Evolutionary conservation across 1,284 basidiomycete species (phyloP).

Genomic region (Fomitopsis betulina): DNA sequence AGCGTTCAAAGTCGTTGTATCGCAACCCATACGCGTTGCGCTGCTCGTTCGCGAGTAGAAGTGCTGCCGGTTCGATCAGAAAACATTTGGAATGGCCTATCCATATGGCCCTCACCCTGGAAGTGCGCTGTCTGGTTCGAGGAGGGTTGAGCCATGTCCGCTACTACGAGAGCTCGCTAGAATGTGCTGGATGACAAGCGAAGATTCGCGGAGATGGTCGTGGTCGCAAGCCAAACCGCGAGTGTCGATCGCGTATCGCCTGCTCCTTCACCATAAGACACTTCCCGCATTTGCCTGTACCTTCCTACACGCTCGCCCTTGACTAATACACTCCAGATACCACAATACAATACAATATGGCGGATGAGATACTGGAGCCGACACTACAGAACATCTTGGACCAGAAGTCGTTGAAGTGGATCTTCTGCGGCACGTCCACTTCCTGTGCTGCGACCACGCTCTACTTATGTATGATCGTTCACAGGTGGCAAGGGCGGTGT

Average conservation of each 20-base stretch:
- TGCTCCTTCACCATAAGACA: not conserved
- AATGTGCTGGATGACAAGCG: constrained; percentile 16
- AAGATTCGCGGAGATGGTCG: constrained; percentile 25
- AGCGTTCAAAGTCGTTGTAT: constrained; percentile 83
- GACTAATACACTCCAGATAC: not conserved
- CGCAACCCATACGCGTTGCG: constrained; percentile 88
- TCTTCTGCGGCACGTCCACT: constrained; percentile 79
- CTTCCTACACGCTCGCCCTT: not conserved
- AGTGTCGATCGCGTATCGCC: not conserved
- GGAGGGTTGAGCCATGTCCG: constrained; percentile 23
- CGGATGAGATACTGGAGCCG: constrained; percentile 59
- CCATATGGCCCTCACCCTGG: constrained; percentile 16
- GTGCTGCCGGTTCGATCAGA: constrained; percentile 39
- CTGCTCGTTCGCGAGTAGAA: constrained; percentile 85
- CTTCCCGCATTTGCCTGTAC: not conserved
- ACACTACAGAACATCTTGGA: constrained; percentile 89
- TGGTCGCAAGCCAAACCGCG: constrained; percentile 18
- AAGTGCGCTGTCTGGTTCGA: constrained; percentile 31
- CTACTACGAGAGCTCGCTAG: constrained; percentile 5
- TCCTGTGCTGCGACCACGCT: constrained; percentile 10
- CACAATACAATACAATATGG: constrained; percentile 27
- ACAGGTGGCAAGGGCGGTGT: constrained; percentile 93
- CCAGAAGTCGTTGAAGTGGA: constrained; percentile 89
- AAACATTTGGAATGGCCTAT: not conserved
- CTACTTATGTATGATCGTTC: constrained; percentile 8